Conservation (phyloP, 2,329 filamentous ascomycete genomes). For the Fusarium avenaceum region DNA sequence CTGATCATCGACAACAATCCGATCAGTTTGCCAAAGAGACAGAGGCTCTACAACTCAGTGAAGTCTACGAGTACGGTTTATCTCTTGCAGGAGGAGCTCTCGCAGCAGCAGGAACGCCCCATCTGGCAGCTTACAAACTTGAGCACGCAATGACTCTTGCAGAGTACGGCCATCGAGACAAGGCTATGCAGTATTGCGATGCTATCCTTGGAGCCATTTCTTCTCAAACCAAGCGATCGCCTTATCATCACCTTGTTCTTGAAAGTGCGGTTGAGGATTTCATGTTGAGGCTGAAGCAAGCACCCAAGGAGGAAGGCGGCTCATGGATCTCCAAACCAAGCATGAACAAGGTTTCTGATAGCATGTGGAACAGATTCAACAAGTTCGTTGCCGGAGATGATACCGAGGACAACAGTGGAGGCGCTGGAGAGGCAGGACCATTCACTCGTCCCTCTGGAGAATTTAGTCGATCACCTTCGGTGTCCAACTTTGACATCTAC, state of each 20-base stretch:
- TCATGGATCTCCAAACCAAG: slow-evolving; percentile 96
- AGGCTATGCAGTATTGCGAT: slow-evolving; percentile 93
- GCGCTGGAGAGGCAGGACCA: slow-evolving; percentile 76
- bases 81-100: slow-evolving; percentile 73
- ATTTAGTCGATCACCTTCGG: slow-evolving; percentile 79
- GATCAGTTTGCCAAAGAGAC: slow-evolving; percentile 82
- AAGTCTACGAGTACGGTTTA: slow-evolving; percentile 92
- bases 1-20: slow-evolving; percentile 80
- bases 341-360: slow-evolving; percentile 94
- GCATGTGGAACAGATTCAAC: slow-evolving; percentile 92
- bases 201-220: slow-evolving; percentile 81
- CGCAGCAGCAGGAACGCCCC: slow-evolving; percentile 74
- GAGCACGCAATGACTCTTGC: slow-evolving; percentile 87
- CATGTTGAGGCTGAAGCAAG: slow-evolving; percentile 83
- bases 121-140: slow-evolving; percentile 91
- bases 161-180: slow-evolving; percentile 83
- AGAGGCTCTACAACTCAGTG: slow-evolving; percentile 92
- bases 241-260: slow-evolving; percentile 84
- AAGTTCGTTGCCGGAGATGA: slow-evolving; percentile 97
- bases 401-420: slow-evolving; percentile 79
- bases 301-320: slow-evolving; percentile 82
- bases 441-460: slow-evolving; percentile 85
- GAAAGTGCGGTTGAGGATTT: slow-evolving; percentile 86
- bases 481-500: slow-evolving; percentile 80
- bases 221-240: slow-evolving; percentile 84